These are phyloP conservation scores for Mycosphaerella sp. DNA, from an alignment of 2,329 filamentous ascomycete genomes.

Conservation along the genomic window DNA sequence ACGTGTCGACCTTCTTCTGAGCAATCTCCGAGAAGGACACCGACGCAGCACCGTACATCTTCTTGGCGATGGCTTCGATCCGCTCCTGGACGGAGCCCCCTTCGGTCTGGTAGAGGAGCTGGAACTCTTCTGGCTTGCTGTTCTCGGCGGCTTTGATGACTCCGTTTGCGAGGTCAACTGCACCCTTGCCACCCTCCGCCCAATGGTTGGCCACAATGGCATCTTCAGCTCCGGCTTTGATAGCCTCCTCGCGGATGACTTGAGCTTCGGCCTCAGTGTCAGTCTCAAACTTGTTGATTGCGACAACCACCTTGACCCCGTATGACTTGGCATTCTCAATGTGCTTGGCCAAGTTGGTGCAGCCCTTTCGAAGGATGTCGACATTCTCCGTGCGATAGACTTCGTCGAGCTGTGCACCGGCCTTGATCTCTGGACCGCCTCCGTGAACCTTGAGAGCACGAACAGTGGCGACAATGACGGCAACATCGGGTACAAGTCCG, in stretches of 20 bases:
- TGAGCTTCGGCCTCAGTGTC: slow-evolving; percentile 90
- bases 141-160: slow-evolving; percentile 78
- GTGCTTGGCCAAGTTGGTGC: slow-evolving; percentile 92
- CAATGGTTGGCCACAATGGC: slow-evolving; percentile 94
- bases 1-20: slow-evolving; percentile 93
- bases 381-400: slow-evolving; percentile 93
- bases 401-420: slow-evolving; percentile 74
- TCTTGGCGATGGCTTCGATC: slow-evolving; percentile 81
- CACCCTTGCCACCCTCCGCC: slow-evolving; percentile 88
- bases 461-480: slow-evolving; percentile 92
- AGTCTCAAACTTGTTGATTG: slow-evolving; percentile 93
- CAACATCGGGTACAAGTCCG: slow-evolving; percentile 83
- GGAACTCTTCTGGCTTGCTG: slow-evolving; percentile 68
- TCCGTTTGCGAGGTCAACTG: slow-evolving; percentile 78
- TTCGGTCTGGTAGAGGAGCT: slow-evolving; percentile 75
- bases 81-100: slow-evolving; percentile 70
- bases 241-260: slow-evolving; percentile 81
- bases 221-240: slow-evolving; percentile 87
- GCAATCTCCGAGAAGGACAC: slow-evolving; percentile 93
- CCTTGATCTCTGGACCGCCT: slow-evolving; percentile 85
- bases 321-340: slow-evolving; percentile 84
- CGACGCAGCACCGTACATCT: slow-evolving; percentile 87
- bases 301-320: slow-evolving; percentile 89
- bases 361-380: slow-evolving; percentile 81
- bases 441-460: slow-evolving; percentile 96